Evolutionary conservation across 176 grass and related monocot genomes (phyloP).

Genomic region (bread wheat (Triticum aestivum)): IWGSC_CS_RefSeq_v2.1 NC_057795.1:649872137-649872636

Average conservation of each 20-base stretch:
- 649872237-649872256: neutral
- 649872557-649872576: slow-evolving; percentile 50
- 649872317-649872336: neutral
- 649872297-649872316: neutral
- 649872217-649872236: neutral
- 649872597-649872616: slow-evolving; percentile 61
- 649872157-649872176: neutral
- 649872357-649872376: neutral
- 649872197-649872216: neutral
- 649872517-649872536: slow-evolving; percentile 56
- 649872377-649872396: neutral
- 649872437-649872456: neutral
- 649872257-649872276: neutral
- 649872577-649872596: slow-evolving; percentile 58
- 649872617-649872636: slow-evolving; percentile 60
- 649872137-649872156: neutral
- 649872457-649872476: slow-evolving; percentile 62
- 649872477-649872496: slow-evolving; percentile 58
- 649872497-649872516: slow-evolving; percentile 46
- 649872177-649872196: neutral
- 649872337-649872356: neutral
- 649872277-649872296: neutral
- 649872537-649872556: slow-evolving; percentile 52
- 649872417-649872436: neutral
- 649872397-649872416: neutral